A percentile compares a stretch with the other conserved stretches of the same genome.
phyloP scores from a whole-genome alignment of 2,329 filamentous ascomycete species.

The Ophiocordyceps camponoti-leonardi region DNA sequence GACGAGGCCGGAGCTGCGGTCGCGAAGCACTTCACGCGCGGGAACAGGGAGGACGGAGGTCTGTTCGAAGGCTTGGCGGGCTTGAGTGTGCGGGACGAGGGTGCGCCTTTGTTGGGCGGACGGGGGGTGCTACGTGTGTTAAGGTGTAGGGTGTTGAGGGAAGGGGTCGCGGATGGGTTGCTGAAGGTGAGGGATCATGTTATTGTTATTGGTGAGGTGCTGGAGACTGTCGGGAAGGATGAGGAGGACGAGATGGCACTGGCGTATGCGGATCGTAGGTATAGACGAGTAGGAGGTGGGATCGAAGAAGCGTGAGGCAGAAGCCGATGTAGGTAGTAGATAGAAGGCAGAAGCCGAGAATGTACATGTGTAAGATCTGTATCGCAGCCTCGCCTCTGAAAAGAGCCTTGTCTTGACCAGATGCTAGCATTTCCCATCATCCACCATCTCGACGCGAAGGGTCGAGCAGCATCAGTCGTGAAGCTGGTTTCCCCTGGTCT shows the following conservation, averaged over 20 bases:
- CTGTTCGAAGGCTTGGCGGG: conserved; percentile 20
- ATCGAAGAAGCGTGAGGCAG: neutral
- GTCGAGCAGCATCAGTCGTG: too few species aligned
- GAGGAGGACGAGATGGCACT: conserved; percentile 22
- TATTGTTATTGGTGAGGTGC: conserved; percentile 32
- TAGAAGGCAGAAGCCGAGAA: too few species aligned
- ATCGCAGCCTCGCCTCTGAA: too few species aligned
- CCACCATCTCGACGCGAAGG: too few species aligned
- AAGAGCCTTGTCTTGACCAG: neutral
- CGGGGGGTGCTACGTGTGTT: conserved; percentile 35
- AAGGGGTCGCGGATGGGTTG: conserved; percentile 21
- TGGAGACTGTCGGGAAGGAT: conserved; percentile 20
- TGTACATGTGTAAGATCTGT: too few species aligned
- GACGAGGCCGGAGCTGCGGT: conserved; percentile 28
- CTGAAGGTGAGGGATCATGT: conserved; percentile 33
- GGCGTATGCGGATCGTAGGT: conserved; percentile 30
- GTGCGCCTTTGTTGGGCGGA: conserved; percentile 26
- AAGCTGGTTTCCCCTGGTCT: neutral
- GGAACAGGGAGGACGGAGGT: conserved; percentile 19
- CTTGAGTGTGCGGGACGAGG: conserved; percentile 2
- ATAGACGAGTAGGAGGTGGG: conserved; percentile 22
- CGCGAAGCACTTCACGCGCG: conserved; percentile 33
- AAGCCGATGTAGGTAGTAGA: too few species aligned
- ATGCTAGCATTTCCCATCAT: neutral
- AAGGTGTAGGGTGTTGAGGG: conserved; percentile 22